phyloP scores from a whole-genome alignment of 352 stramenopile species.

The Globisporangium abappressorium region DNA sequence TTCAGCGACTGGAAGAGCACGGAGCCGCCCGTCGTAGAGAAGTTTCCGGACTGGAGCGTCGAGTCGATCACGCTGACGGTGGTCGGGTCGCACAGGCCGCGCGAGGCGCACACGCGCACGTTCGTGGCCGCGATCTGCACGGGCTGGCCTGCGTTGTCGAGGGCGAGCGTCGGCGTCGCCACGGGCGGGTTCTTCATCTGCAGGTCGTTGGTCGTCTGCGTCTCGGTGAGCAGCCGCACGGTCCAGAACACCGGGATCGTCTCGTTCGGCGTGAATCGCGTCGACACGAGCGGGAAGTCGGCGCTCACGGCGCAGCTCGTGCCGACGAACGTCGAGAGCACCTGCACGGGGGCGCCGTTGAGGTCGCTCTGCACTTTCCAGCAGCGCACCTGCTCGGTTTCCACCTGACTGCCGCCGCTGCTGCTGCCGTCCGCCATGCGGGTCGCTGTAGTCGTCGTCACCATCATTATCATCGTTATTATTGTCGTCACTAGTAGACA shows the following conservation, averaged over 20 bases:
- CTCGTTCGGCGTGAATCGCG: slow-evolving; percentile 34
- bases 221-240: slow-evolving; percentile 22
- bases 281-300: slow-evolving; percentile 28
- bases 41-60: slow-evolving; percentile 36
- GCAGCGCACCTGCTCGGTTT: slow-evolving; percentile 22
- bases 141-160: slow-evolving; percentile 23
- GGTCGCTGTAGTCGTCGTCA: not conserved
- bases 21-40: slow-evolving; percentile 27
- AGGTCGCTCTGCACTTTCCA: slow-evolving; percentile 34
- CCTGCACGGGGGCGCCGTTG: slow-evolving; percentile 11
- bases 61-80: slow-evolving; percentile 21
- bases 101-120: slow-evolving; percentile 34
- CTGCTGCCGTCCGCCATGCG: not conserved
- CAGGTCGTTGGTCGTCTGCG: slow-evolving; percentile 36
- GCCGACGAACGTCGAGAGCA: slow-evolving; percentile 26
- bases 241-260: slow-evolving; percentile 46
- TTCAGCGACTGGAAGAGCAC: slow-evolving; percentile 40
- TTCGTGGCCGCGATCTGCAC: slow-evolving; percentile 53
- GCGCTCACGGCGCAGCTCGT: slow-evolving; percentile 32
- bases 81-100: slow-evolving; percentile 35
- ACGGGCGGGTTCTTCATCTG: slow-evolving; percentile 39
- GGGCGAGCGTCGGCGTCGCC: slow-evolving; percentile 26
- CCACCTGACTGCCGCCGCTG: not conserved
- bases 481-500: not conserved
- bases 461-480: not conserved